Conservation (phyloP, 495 filamentous ascomycete genomes). For the Aspergillus hancockii region DNA sequence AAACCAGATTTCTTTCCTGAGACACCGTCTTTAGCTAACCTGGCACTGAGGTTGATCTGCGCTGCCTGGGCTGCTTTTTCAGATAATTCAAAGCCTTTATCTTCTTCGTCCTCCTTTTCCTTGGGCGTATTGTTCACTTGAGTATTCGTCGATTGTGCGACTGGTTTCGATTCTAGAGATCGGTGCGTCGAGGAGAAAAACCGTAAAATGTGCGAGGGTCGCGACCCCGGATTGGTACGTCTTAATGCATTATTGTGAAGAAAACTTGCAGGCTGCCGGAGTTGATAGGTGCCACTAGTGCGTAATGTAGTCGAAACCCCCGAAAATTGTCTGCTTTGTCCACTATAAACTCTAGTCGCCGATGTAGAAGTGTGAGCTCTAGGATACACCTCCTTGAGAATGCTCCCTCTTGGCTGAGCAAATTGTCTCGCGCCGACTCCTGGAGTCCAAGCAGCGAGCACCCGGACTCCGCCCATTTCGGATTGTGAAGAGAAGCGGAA, state of each 20-base stretch:
- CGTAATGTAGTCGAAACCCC: background rate
- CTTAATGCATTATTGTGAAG: conserved; percentile 19
- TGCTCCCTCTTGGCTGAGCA: conserved; percentile 20
- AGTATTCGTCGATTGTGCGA: conserved; percentile 19
- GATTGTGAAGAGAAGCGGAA: conserved; percentile 23
- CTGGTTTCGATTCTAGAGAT: conserved; percentile 30
- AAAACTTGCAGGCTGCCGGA: conserved; percentile 10
- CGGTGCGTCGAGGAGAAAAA: conserved; percentile 31
- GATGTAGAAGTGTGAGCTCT: conserved; percentile 9
- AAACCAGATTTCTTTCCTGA: conserved; percentile 64
- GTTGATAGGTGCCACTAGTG: background rate
- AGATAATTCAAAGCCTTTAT: conserved; percentile 62
- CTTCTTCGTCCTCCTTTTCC: conserved; percentile 47
- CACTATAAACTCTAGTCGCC: conserved; percentile 12
- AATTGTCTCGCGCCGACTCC: conserved; percentile 31
- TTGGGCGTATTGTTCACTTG: conserved; percentile 16
- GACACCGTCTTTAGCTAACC: conserved; percentile 75
- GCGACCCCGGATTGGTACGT: conserved; percentile 20
- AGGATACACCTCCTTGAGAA: conserved; percentile 23
- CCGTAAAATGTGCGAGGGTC: conserved; percentile 27
- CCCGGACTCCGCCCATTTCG: conserved; percentile 47
- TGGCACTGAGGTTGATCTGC: conserved; percentile 85
- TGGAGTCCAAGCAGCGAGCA: conserved; percentile 39
- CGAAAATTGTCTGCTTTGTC: conserved; percentile 24
- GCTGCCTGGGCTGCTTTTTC: conserved; percentile 87